Evolutionary conservation across 1,284 basidiomycete species (phyloP).

Genomic region (Leccinum subrobustum): DNA sequence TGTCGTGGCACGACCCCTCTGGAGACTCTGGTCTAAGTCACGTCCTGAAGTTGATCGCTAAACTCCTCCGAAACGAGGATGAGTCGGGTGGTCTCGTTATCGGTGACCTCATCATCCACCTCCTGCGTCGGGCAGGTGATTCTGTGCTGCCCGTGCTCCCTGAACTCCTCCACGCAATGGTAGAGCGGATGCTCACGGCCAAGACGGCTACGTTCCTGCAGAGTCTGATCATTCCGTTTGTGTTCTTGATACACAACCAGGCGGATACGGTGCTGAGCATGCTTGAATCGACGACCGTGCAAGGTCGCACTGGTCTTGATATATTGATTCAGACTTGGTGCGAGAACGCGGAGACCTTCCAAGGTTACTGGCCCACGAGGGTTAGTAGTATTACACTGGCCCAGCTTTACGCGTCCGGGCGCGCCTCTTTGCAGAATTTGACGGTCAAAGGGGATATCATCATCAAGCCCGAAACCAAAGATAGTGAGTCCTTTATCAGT

Average conservation of each 20-base stretch:
- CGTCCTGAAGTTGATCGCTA: slow-evolving; percentile 73
- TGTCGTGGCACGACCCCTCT: slow-evolving; percentile 68
- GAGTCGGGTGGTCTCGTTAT: slow-evolving; percentile 90
- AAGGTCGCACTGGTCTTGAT: slow-evolving; percentile 67
- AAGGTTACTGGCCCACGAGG: slow-evolving; percentile 90
- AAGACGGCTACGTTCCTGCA: slow-evolving; percentile 89
- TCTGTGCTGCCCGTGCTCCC: slow-evolving; percentile 81
- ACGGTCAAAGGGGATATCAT: slow-evolving; percentile 93
- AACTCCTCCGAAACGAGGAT: slow-evolving; percentile 73
- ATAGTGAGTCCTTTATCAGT: slow-evolving; percentile 55
- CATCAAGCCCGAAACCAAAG: slow-evolving; percentile 72
- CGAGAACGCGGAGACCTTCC: slow-evolving; percentile 91
- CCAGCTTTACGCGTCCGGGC: slow-evolving; percentile 70
- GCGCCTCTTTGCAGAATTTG: slow-evolving; percentile 63
- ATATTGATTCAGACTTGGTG: slow-evolving; percentile 89
- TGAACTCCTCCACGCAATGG: slow-evolving; percentile 82
- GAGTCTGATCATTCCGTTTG: slow-evolving; percentile 90
- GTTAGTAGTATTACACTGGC: slow-evolving; percentile 83
- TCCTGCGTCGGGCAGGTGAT: slow-evolving; percentile 80
- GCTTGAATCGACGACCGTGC: slow-evolving; percentile 61
- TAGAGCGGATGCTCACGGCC: slow-evolving; percentile 76
- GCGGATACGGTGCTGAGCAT: slow-evolving; percentile 74
- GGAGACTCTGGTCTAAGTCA: slow-evolving; percentile 75
- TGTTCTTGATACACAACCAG: slow-evolving; percentile 87
- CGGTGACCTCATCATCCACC: slow-evolving; percentile 91